Evolutionary conservation across 495 filamentous ascomycete genomes (phyloP).

Genomic region (Lasiosphaeria hispida): DNA sequence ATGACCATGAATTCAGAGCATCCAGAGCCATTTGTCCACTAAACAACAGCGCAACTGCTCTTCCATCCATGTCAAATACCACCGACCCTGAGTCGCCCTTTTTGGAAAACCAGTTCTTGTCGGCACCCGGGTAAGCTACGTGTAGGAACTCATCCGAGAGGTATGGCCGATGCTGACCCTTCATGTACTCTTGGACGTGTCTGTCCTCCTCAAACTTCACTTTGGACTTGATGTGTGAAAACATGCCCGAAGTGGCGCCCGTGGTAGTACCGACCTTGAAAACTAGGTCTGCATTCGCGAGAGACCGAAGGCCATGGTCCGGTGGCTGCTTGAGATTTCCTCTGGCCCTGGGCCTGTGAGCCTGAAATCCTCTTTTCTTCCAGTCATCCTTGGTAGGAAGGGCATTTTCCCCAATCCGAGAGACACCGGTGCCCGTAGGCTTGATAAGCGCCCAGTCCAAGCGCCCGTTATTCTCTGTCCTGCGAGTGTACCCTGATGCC

Average conservation of each 20-base stretch:
- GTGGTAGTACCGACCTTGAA: conserved; percentile 11
- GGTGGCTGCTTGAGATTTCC: conserved; percentile 6
- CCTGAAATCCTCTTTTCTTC: not conserved
- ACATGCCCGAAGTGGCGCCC: not conserved
- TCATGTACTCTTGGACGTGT: not conserved
- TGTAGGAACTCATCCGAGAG: not conserved
- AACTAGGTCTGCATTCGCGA: not conserved
- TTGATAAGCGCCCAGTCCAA: conserved; percentile 12
- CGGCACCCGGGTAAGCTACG: not conserved
- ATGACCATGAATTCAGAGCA: not conserved
- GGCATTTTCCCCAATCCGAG: conserved; percentile 1
- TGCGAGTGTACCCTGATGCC: conserved; percentile 5
- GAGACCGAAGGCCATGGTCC: not conserved
- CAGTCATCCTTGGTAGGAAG: not conserved
- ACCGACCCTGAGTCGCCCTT: not conserved
- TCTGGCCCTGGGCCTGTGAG: not conserved
- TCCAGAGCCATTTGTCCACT: conserved; percentile 4
- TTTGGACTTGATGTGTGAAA: not conserved
- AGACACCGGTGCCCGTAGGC: not conserved
- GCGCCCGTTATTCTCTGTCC: conserved; percentile 1
- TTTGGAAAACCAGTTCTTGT: not conserved
- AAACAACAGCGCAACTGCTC: conserved; percentile 1
- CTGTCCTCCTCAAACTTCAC: not conserved
- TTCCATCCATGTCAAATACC: not conserved
- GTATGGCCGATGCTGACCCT: not conserved